Conservation (phyloP, 345 rosid species). For the Salix purpurea region DNA sequence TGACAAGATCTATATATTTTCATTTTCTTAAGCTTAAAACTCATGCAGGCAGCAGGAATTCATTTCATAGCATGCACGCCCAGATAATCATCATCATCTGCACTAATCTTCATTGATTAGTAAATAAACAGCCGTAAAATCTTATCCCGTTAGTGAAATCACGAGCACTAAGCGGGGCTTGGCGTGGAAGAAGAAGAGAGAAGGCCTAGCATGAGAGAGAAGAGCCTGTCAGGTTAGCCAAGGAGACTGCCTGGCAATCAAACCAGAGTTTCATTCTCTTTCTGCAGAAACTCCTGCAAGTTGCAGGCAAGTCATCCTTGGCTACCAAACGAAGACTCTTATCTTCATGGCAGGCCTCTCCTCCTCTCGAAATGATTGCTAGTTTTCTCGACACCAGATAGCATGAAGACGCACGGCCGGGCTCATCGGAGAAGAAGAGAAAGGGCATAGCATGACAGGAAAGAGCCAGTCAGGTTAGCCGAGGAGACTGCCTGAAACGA, state of each 20-base stretch:
- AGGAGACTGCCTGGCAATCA: constrained; percentile 34
- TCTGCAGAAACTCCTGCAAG: background rate
- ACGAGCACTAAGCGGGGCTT: background rate
- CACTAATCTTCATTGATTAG: background rate
- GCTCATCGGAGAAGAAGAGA: constrained; percentile 6
- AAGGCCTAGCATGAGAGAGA: constrained; percentile 36
- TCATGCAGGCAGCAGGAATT: background rate
- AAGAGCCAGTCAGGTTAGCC: constrained; percentile 35
- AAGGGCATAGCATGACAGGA: constrained; percentile 30
- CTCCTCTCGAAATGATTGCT: background rate
- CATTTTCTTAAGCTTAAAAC: background rate
- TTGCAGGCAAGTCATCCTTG: constrained; percentile 41
- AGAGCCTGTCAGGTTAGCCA: constrained; percentile 29
- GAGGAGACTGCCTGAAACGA: constrained; percentile 36
- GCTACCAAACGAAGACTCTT: constrained; percentile 32
- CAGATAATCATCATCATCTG: background rate
- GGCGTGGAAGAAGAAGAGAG: constrained; percentile 21
- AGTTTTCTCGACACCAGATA: background rate
- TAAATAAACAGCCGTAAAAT: background rate
- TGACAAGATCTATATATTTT: background rate
- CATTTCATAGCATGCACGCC: background rate
- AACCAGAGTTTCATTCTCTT: background rate
- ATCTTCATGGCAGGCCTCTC: constrained; percentile 33
- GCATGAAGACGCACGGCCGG: background rate
- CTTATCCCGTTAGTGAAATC: background rate